These are phyloP conservation scores for Aureobasidium vineae DNA, from an alignment of 2,329 filamentous ascomycete species.

Conservation along the genomic window DNA sequence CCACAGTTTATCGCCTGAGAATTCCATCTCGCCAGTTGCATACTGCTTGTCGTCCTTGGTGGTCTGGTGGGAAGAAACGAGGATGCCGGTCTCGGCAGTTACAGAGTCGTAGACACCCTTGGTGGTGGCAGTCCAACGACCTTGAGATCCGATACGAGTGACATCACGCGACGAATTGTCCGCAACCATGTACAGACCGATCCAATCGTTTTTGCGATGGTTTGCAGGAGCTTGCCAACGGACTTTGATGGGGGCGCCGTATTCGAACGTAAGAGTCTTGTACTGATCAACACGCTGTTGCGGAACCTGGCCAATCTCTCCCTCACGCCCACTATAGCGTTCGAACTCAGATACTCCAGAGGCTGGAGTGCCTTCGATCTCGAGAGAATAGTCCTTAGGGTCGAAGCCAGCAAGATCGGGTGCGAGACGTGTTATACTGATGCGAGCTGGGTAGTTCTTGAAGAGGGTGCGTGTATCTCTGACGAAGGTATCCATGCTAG, in stretches of 20 bases:
- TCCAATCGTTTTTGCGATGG: constrained; percentile 90
- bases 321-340: constrained; percentile 69
- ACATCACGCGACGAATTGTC: constrained; percentile 85
- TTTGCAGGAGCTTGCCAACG: constrained; percentile 86
- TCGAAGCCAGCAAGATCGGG: constrained; percentile 78
- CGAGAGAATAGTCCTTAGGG: constrained; percentile 74
- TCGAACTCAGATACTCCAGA: constrained; percentile 53
- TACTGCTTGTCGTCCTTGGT: constrained; percentile 54
- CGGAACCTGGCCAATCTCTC: constrained; percentile 64
- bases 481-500: constrained; percentile 81
- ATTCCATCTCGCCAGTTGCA: constrained; percentile 77
- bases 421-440: constrained; percentile 76
- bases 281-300: constrained; percentile 60
- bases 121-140: constrained; percentile 84
- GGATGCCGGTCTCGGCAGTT: constrained; percentile 72
- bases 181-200: constrained; percentile 92
- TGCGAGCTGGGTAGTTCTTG: constrained; percentile 81
- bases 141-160: constrained; percentile 80
- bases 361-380: constrained; percentile 58
- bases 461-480: constrained; percentile 85
- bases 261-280: constrained; percentile 78
- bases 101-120: constrained; percentile 72
- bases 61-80: constrained; percentile 64
- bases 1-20: constrained; percentile 91
- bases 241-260: constrained; percentile 84